Evolutionary conservation across 1,139 yeast genomes (phyloP), one percentile per base, ranked within the genome.

Genomic region (Zhuliangozyma blackwelliae): DNA sequence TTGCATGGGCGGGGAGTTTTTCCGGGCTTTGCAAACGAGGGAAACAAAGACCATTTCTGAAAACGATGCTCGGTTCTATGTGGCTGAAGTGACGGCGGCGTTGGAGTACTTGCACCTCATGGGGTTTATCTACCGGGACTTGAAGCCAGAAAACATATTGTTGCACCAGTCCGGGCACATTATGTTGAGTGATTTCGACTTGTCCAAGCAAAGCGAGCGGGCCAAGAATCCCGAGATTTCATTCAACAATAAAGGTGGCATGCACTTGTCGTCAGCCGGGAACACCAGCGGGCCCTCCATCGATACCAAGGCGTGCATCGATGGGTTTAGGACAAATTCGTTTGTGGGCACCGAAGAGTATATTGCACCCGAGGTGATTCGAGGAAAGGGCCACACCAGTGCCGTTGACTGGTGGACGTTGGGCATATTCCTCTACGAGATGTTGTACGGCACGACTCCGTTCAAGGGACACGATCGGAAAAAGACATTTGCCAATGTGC

Each of bases 381-480:
- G 95, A 52, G 97, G 98, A 2, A 87, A 90, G 48, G 98, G 98
- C 1, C 98, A 92, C 54, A 92, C 97, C 1, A 84, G 92, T 20
- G 96, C 97, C 0, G 98, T 92, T 12, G 98, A 92, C 60, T 92
- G 98, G 98, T 92, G 98, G 98, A 92, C 98, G 0, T 67, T 92
- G 44, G 98, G 98, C 2, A 89, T 92, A 27, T 73, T 92, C 50
- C 69, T 89, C 21, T 92, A 79, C 57, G 98, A 92, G 55, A 92
- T 92, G 98, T 66, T 92, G 29, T 89, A 79, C 58, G 97, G 97
- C 2, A 85, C 89, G 8, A 92, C 98, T 0, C 98, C 98, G 1
- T 92, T 92, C 64, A 92, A 92, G 61, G 98, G 98, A 6, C 69
- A 77, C 32, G 88, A 82, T 48, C 74, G 97, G 34, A 89, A 89